Evolutionary conservation across 495 filamentous ascomycete species (phyloP), one percentile per base, ranked within the genome.

Genomic region (Podospora comata): DNA sequence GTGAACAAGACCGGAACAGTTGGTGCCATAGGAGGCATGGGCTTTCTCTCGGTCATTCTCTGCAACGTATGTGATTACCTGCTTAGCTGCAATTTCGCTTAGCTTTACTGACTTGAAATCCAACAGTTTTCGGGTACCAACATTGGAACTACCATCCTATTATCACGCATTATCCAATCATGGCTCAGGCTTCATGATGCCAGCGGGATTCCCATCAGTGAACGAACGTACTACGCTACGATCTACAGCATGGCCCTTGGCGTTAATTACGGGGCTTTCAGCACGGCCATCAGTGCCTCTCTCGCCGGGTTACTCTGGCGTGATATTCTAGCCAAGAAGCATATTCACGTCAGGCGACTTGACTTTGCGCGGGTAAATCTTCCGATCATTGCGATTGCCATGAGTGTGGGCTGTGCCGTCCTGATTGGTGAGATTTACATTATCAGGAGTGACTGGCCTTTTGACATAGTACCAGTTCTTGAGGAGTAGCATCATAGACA

Each of bases 191-290:
- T 91, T 54, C 85, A 89, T 69, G 54, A 39, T 18, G 82, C 75
- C 60, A 73, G 73, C 3, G 6, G 53, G 16, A 74, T 74, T 19
- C 77, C 80, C 0, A 86, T 88, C 62, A 80, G 77, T 19, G 74
- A 89, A 55, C 81, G 87, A 28, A 89, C 83, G 0, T 88, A 89
- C 75, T 90, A 86, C 86, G 88, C 84, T 1, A 86, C 88, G 1
- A 81, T 90, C 0, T 91, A 90, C 74, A 83, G 81, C 75, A 89
- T 90, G 86, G 88, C 88, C 0, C 73, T 91, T 5, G 87, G 87
- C 20, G 86, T 90, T 71, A 90, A 91, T 76, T 90, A 84, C 67
- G 88, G 88, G 57, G 88, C 88, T 16, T 91, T 90, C 72, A 88
- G 86, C 76, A 84, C 84, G 2, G 85, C 87, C 0, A 88, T 91